Evolutionary conservation across 306 rosid genomes (phyloP).

Genomic region (Inga oerstediana): DNA sequence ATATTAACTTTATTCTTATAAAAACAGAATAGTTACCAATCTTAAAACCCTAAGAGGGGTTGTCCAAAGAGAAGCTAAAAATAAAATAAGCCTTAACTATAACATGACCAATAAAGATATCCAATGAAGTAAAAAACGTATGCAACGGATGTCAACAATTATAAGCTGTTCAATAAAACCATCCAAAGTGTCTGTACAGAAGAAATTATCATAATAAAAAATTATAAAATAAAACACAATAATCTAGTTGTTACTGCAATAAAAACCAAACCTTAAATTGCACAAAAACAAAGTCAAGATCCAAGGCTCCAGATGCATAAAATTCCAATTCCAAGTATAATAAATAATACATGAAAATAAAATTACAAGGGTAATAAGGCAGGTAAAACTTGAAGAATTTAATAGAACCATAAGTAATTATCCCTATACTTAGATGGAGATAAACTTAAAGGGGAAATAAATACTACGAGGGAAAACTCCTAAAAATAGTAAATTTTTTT

Average conservation of each 20-base stretch:
- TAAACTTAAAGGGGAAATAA: too few species aligned
- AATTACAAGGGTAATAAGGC: conserved; percentile 32
- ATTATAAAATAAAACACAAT: background rate
- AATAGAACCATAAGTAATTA: conserved; percentile 3
- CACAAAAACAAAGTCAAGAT: background rate
- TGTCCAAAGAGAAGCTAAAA: background rate
- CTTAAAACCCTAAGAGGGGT: background rate
- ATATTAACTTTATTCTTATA: background rate
- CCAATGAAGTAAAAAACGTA: background rate
- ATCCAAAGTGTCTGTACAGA: background rate
- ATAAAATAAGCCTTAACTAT: background rate
- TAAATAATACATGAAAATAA: background rate
- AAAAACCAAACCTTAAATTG: background rate
- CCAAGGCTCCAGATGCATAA: background rate
- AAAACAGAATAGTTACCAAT: background rate
- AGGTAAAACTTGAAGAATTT: conserved; percentile 29
- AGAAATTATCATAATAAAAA: background rate
- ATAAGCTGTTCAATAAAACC: background rate
- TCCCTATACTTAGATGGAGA: background rate
- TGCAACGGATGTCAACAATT: background rate
- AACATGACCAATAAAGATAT: background rate
- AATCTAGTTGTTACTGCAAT: background rate
- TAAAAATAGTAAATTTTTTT: too few species aligned
- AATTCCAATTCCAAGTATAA: conserved; percentile 16
- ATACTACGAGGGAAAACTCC: too few species aligned